phyloP scores from a whole-genome alignment of 345 rosid species.

The Eutrema heterophyllum region DNA sequence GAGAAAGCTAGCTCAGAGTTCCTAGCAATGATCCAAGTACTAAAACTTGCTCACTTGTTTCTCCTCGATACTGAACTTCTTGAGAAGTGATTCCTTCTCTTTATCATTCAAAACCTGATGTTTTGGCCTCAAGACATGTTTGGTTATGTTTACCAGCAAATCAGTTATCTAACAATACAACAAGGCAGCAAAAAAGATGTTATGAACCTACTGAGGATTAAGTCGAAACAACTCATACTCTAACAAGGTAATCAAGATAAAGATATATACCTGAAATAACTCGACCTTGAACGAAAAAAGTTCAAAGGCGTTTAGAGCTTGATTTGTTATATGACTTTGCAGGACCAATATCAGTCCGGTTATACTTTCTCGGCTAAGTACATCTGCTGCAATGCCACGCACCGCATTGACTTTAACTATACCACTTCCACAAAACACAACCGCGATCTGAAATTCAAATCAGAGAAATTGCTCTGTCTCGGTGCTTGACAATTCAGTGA shows the following conservation, averaged over 20 bases:
- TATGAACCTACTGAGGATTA: background rate
- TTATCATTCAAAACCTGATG: conserved; percentile 51
- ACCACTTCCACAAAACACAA: conserved; percentile 57
- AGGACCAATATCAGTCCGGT: conserved; percentile 61
- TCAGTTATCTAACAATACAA: conserved; percentile 48
- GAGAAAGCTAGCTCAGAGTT: background rate
- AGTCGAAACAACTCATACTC: background rate
- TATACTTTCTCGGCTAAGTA: conserved; percentile 51
- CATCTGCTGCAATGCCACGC: conserved; percentile 48
- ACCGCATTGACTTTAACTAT: conserved; percentile 57
- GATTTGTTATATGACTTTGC: conserved; percentile 63
- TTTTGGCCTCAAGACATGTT: conserved; percentile 77
- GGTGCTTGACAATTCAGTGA: background rate
- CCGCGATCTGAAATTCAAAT: conserved; percentile 43
- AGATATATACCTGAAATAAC: conserved; percentile 59
- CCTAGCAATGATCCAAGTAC: background rate
- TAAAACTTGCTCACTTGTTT: conserved; percentile 52
- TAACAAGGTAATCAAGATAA: background rate
- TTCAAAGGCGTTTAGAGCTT: conserved; percentile 66
- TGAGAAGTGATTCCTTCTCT: conserved; percentile 63
- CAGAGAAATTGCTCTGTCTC: background rate
- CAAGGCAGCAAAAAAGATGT: background rate
- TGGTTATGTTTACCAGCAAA: conserved; percentile 71
- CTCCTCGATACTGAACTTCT: conserved; percentile 56
- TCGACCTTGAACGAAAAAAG: conserved; percentile 73